Percentiles rank a stretch among this genome's conserved stretches.
phyloP scores from a whole-genome alignment of 2,329 filamentous ascomycete species.

The Parafenestella ontariensis region DNA sequence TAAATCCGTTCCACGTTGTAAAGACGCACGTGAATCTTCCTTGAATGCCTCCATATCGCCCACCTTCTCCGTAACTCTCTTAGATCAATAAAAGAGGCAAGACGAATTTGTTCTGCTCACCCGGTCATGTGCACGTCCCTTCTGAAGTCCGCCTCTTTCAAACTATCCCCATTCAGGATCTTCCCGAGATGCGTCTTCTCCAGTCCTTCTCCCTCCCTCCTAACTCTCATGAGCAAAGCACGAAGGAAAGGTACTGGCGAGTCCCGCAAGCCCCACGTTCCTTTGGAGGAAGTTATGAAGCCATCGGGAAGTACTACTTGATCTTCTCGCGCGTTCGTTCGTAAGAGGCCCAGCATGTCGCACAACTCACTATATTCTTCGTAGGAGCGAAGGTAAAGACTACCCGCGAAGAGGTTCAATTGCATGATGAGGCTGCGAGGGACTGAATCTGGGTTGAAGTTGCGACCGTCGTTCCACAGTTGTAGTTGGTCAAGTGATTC shows the following conservation, averaged over 20 bases:
- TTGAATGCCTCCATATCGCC: too few species aligned
- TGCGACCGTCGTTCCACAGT: constrained; percentile 51
- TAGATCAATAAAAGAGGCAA: background rate
- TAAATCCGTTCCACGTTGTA: too few species aligned
- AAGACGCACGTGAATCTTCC: too few species aligned
- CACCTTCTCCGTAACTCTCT: background rate
- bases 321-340: constrained; percentile 20
- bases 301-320: constrained; percentile 42
- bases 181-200: constrained; percentile 56
- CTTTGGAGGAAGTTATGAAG: constrained; percentile 42
- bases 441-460: constrained; percentile 5
- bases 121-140: background rate
- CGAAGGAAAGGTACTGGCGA: constrained; percentile 55
- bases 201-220: constrained; percentile 47
- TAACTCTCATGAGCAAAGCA: constrained; percentile 39
- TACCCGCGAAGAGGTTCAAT: constrained; percentile 72
- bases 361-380: constrained; percentile 63
- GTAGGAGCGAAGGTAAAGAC: constrained; percentile 66
- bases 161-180: constrained; percentile 45
- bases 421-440: constrained; percentile 50
- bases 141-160: constrained; percentile 44
- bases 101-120: background rate
- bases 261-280: constrained; percentile 40
- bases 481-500: constrained; percentile 55
- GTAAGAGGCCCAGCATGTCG: constrained; percentile 59